These are phyloP conservation scores for Aspergillus sp. DNA, from an alignment of 2,329 filamentous ascomycete genomes.

Conservation along the genomic window DNA sequence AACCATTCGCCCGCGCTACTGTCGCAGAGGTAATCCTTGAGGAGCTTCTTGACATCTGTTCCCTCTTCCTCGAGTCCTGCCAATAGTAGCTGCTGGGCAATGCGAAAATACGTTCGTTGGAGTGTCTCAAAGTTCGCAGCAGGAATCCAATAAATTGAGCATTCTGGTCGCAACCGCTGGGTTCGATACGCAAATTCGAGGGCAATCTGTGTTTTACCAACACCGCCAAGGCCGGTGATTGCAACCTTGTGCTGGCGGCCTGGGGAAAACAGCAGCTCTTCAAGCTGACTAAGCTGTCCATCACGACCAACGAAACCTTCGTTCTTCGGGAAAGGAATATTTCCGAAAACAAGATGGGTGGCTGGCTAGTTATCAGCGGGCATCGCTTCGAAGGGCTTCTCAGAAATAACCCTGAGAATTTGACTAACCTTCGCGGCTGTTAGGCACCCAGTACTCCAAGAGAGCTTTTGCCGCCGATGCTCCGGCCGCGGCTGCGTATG, in stretches of 20 bases:
- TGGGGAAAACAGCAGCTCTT: not conserved
- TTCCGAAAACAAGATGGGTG: too few relatives aligned
- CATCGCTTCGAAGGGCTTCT: too few relatives aligned
- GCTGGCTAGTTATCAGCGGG: too few relatives aligned
- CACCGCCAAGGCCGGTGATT: slow-evolving; percentile 19
- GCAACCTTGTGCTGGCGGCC: not conserved
- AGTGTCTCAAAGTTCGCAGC: slow-evolving; percentile 25
- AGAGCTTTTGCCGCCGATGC: too few relatives aligned
- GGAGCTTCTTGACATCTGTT: slow-evolving; percentile 1
- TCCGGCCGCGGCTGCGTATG: too few relatives aligned
- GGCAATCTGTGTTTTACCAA: slow-evolving; percentile 33
- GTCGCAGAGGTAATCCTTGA: not conserved
- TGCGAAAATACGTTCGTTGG: slow-evolving; percentile 20
- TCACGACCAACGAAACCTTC: not conserved
- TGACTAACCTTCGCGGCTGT: too few relatives aligned
- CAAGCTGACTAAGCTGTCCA: not conserved
- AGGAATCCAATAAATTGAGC: slow-evolving; percentile 36
- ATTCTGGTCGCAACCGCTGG: slow-evolving; percentile 5
- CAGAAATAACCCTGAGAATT: too few relatives aligned
- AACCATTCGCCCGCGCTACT: slow-evolving; percentile 21
- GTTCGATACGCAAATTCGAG: slow-evolving; percentile 31
- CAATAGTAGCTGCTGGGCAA: slow-evolving; percentile 13
- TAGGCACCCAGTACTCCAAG: too few relatives aligned
- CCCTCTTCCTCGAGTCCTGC: not conserved
- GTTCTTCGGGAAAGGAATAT: not conserved